Percentiles rank a stretch among this genome's conserved stretches.
These are phyloP conservation scores for Calonectria ilicicola DNA, from an alignment of 2,329 filamentous ascomycete species.

Conservation along the genomic window DNA sequence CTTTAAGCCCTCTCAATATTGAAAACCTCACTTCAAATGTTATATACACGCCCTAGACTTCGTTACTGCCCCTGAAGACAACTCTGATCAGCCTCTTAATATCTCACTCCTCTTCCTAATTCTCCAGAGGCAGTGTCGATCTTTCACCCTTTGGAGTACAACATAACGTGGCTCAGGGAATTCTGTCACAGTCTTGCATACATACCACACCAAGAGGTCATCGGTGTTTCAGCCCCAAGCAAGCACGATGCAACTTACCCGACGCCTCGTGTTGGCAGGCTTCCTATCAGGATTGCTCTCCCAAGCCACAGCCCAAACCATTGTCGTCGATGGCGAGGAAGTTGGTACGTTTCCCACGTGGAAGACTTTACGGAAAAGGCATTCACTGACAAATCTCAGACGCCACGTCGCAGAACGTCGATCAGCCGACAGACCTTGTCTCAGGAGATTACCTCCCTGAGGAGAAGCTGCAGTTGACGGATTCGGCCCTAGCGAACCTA, in stretches of 20 bases:
- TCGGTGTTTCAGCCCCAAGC: not conserved
- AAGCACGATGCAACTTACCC: constrained; percentile 27
- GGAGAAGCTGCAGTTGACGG: constrained; percentile 34
- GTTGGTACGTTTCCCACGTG: constrained; percentile 14
- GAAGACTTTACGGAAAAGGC: not conserved
- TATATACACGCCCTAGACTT: not conserved
- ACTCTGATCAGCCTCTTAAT: not conserved
- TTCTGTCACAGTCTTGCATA: not conserved
- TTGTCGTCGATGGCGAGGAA: constrained; percentile 27
- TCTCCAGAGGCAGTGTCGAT: not conserved
- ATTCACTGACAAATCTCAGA: constrained; percentile 5
- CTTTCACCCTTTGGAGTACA: not conserved
- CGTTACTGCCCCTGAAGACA: not conserved
- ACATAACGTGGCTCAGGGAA: not conserved
- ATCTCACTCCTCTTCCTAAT: not conserved
- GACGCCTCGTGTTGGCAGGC: constrained; percentile 18
- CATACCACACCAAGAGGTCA: not conserved
- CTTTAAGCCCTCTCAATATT: not conserved
- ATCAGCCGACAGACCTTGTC: constrained; percentile 22
- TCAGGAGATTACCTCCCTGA: constrained; percentile 30
- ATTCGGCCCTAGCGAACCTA: constrained; percentile 22
- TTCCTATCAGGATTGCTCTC: constrained; percentile 7
- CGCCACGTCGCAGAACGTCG: constrained; percentile 17
- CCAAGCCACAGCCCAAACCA: constrained; percentile 24
- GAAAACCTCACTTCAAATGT: not conserved